Evolutionary conservation across 345 rosid genomes (phyloP), one percentile per base, ranked within the genome.

Genomic region (Noccaea bulbosa): DNA sequence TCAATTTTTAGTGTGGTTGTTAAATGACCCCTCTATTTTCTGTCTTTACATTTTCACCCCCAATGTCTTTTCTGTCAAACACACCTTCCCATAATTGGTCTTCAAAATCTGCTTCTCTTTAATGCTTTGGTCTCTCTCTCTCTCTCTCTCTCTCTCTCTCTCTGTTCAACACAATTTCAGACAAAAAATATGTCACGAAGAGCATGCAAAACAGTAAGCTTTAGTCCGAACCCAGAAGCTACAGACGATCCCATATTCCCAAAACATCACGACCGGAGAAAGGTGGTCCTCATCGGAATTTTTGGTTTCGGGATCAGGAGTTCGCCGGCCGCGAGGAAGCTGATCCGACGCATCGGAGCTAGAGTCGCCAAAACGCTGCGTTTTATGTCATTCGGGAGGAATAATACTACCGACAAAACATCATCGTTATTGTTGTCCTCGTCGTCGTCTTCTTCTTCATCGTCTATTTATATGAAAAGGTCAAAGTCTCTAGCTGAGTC

Each of bases 401-500:
- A 27, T 44, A 67, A 27, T 44, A 45, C 69, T n/a, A 44, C 15
- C 9, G 52, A 47, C 5, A 87, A 80, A 43, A 65, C 74, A 40
- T 55, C 76, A 5, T 30, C 75, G 11, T 69, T 35, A 4, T 6
- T 61, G 22, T 39, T 58, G 6, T 27, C 78, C 16, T 53, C 69
- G 5, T 51, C 69, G 5, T 51, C 68, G 0, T 54, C 81, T 1
- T 83, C 80, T 69, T 82, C 82, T 40, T 77, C 88, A 50, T 76
- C 87, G 0, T 69, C 88, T 0, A 67, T 82, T 4, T 66, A 69
- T 43, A 63, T 93, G 78, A 63, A 71, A 20, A 89, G 98, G 79
- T 87, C 96, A 43, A 75, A 87, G 47, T 93, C 94, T 11, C 53
- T 87, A n/a, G 83, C 78, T 11, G 95, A 87, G n/a, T 78, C 91